Conservation (phyloP, 768 basidiomycete species). For the Pseudohyphozyma bogoriensis region DNA sequence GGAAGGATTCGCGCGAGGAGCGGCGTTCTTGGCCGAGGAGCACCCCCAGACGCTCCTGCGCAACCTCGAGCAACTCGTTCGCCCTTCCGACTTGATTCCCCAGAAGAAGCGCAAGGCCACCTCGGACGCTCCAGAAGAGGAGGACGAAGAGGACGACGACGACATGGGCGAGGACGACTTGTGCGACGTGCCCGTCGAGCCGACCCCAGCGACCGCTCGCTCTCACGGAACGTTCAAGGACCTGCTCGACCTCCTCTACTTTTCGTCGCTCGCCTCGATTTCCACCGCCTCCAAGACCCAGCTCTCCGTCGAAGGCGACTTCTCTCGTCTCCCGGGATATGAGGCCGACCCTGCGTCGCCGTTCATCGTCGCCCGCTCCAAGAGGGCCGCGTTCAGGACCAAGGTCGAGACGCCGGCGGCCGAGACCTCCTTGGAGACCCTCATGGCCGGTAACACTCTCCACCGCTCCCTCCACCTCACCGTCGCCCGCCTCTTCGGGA, state of each 20-base stretch:
- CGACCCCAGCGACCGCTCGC: constrained; percentile 1
- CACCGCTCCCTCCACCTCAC: constrained; percentile 10
- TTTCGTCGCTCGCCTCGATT: background rate
- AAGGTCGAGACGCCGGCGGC: background rate
- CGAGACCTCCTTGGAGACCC: background rate
- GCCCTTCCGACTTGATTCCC: constrained; percentile 23
- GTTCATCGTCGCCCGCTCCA: background rate
- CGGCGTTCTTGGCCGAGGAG: constrained; percentile 29
- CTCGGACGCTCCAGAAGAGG: no score
- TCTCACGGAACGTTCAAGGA: constrained; percentile 34
- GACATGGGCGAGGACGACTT: constrained; percentile 18
- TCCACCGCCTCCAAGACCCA: background rate
- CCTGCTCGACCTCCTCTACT: constrained; percentile 3
- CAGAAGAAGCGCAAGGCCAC: constrained; percentile 10
- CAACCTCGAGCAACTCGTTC: constrained; percentile 31
- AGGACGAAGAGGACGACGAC: constrained; percentile 3
- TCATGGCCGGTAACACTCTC: background rate
- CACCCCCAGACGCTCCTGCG: constrained; percentile 30
- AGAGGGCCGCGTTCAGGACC: background rate
- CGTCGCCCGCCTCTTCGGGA: constrained; percentile 26
- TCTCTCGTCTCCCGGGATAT: constrained; percentile 27
- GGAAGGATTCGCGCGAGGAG: constrained; percentile 25
- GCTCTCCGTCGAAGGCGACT: constrained; percentile 26
- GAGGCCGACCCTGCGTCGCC: background rate
- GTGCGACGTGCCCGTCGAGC: constrained; percentile 1